Evolutionary conservation across 1,284 basidiomycete species (phyloP).

Genomic region (Heimioporus retisporus): DNA sequence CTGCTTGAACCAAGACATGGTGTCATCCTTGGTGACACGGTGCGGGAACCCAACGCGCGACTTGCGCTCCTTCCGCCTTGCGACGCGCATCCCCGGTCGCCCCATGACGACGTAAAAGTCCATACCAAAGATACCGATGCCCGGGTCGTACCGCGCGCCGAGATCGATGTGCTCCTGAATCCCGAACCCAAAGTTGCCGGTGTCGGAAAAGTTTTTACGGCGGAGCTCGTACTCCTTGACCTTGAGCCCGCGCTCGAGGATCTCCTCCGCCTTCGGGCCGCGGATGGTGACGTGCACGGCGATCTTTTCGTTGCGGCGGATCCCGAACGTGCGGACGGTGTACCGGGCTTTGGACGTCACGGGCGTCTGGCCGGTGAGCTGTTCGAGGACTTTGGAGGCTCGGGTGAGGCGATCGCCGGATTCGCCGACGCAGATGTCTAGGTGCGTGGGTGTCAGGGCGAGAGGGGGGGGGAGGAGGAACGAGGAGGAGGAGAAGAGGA

Average conservation of each 20-base stretch:
- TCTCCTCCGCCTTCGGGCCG: conserved; percentile 99
- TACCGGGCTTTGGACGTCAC: conserved; percentile 99
- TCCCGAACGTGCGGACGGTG: conserved; percentile 99
- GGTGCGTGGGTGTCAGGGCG: not conserved
- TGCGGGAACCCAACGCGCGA: conserved; percentile 91
- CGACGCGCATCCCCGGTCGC: conserved; percentile 94
- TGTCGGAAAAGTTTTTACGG: conserved; percentile 96
- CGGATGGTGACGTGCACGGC: conserved; percentile 99
- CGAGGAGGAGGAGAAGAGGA: too few species aligned
- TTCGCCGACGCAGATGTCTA: conserved; percentile 99
- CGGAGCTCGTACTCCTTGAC: conserved; percentile 99
- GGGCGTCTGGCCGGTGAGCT: conserved; percentile 99
- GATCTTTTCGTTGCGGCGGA: conserved; percentile 99
- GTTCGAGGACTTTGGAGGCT: conserved; percentile 99
- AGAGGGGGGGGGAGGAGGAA: conserved; percentile 1
- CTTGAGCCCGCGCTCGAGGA: conserved; percentile 98
- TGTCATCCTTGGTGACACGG: conserved; percentile 93
- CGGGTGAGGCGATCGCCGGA: conserved; percentile 99
- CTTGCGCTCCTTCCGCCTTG: conserved; percentile 93
- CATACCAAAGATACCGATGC: conserved; percentile 98
- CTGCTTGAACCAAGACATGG: conserved; percentile 99
- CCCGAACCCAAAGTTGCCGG: conserved; percentile 99
- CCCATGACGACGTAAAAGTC: conserved; percentile 99
- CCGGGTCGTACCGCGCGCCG: conserved; percentile 97
- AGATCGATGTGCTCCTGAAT: conserved; percentile 99